Conservation (phyloP, 2,329 filamentous ascomycete genomes). For the Xenosphaeropsis pyriputrescens region DNA sequence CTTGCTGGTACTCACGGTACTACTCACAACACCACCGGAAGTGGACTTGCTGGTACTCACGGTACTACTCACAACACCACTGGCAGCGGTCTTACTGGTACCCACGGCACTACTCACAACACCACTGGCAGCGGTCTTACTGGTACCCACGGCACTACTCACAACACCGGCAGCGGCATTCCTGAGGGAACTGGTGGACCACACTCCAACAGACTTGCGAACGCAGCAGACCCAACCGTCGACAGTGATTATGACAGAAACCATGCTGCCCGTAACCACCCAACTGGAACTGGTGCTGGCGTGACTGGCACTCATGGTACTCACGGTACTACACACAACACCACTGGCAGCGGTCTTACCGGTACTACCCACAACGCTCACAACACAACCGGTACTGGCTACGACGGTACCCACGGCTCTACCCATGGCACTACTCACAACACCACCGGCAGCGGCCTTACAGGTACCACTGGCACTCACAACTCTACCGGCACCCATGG, state of each 20-base stretch:
- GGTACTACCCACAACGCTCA: slow-evolving; percentile 27
- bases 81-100: slow-evolving; percentile 20
- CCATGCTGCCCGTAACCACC: slow-evolving; percentile 8
- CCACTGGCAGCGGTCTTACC: slow-evolving; percentile 9
- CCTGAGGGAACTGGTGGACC: slow-evolving; percentile 5
- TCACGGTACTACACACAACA: slow-evolving; percentile 7
- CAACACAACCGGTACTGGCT: slow-evolving; percentile 16
- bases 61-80: slow-evolving; percentile 27
- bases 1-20: slow-evolving; percentile 14
- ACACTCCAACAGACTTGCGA: slow-evolving; percentile 17
- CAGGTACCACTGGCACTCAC: slow-evolving; percentile 18
- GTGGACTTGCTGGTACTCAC: slow-evolving; percentile 18
- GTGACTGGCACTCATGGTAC: slow-evolving; percentile 7
- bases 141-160: slow-evolving; percentile 3
- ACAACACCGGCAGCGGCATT: not conserved
- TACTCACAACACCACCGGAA: slow-evolving; percentile 29
- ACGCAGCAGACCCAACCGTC: slow-evolving; percentile 33
- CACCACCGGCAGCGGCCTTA: slow-evolving; percentile 26
- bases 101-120: not conserved
- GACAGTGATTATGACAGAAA: slow-evolving; percentile 30
- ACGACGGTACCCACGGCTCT: slow-evolving; percentile 14
- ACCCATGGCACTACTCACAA: slow-evolving; percentile 22
- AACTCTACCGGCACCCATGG: slow-evolving; percentile 7
- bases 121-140: not conserved
- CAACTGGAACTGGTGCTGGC: not conserved